A percentile compares a stretch with the other conserved stretches of the same genome.
These are phyloP conservation scores for Ceriops decandra DNA, from an alignment of 345 rosid species.

Conservation along the genomic window DNA sequence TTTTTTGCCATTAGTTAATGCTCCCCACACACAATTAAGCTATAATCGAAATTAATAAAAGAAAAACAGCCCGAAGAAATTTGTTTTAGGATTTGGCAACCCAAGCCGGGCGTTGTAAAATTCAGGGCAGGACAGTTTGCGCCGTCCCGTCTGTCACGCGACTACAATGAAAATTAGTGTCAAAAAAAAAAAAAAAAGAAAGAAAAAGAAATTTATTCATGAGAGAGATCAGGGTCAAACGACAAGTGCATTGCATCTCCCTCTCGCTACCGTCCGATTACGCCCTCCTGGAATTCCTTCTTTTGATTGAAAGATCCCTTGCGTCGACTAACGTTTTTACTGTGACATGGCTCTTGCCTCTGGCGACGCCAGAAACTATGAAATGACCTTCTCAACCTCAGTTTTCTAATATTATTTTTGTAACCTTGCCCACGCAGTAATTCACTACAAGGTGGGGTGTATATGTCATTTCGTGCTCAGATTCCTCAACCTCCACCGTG, in stretches of 20 bases:
- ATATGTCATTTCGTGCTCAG: background rate
- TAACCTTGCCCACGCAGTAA: background rate
- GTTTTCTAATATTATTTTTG: background rate
- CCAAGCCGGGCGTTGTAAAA: too few species aligned
- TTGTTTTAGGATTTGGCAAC: too few species aligned
- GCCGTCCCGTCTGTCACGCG: too few species aligned
- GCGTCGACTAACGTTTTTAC: background rate
- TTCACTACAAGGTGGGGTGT: slow-evolving; percentile 21
- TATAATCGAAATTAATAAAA: too few species aligned
- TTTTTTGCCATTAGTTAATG: too few species aligned
- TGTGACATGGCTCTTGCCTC: background rate
- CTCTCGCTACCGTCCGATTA: background rate
- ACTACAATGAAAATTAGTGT: too few species aligned
- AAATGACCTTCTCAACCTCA: background rate
- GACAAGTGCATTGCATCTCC: background rate
- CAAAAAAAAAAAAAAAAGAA: too few species aligned
- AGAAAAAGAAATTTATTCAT: too few species aligned
- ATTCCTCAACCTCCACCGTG: background rate
- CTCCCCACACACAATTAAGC: too few species aligned
- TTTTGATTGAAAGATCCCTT: too few species aligned
- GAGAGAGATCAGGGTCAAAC: background rate
- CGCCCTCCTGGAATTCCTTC: background rate
- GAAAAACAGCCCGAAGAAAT: too few species aligned
- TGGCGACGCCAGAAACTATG: background rate
- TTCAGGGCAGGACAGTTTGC: too few species aligned